Base-by-base conservation (phyloP, 2,329 filamentous ascomycete genomes). In the Ramularia collo-cygni region DNA sequence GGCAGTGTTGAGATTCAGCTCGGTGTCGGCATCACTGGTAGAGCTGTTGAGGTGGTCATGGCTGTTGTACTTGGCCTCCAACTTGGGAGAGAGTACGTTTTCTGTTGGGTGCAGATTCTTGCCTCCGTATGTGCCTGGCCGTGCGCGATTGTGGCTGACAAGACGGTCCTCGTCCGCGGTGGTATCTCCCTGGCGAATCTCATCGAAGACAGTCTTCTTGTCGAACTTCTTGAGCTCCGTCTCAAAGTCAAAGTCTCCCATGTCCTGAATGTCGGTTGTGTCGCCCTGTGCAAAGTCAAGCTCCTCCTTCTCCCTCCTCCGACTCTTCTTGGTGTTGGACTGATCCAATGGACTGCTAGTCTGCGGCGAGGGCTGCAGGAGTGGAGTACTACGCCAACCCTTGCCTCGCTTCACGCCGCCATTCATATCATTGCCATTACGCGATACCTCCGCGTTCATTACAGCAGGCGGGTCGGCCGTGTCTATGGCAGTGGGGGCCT, bases 241-340 rank as follows among this genome's bases (percentile, higher is more conserved):
- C 54, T 85, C 81, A 56, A 96, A 96, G 62, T 96, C 90, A 54
- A 96, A 96, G 46, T 96, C 92, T 8, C 85, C 86, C 71, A 92
- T 77, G 59, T 93, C 90, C 64, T 90, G 85, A 15, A 92, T 85
- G 59, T 96, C 92, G 0, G 87, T 95, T 15, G 90, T 89, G 57
- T 96, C 90, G 59, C 95, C 92, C 0, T 90, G 95, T 3, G 86
- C 88, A 89, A 90, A 96, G 3, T 87, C 90, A 27, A 49, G 42
- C 38, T 74, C 69, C 41, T 77, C 73, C 7, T 51, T 65, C 64
- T 50, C 68, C 48, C 71, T 69, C 18, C 69, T 68, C 40, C 68
- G 67, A 19, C 57, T 61, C 53, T 60, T 64, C 40, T 53, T 55
- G 14, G 41, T 45, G 26, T 38, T 42, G 5, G 41, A 28, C 31